These are phyloP conservation scores for Coemansia pectinata DNA, from an alignment of 192 early-diverging fungal species.

Conservation along the genomic window DNA sequence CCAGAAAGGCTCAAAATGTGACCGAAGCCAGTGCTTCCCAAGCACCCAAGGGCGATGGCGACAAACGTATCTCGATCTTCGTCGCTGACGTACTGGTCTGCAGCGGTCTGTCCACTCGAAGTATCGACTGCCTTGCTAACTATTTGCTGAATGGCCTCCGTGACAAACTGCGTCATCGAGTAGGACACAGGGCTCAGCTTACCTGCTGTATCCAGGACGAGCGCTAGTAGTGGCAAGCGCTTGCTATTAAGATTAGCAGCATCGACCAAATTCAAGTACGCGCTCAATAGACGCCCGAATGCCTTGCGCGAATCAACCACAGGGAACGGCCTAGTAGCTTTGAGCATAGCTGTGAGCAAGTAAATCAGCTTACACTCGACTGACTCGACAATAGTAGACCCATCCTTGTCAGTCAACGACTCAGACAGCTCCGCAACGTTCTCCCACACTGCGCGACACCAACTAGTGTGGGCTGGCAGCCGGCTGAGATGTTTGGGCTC, in stretches of 20 bases:
- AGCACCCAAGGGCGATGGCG: slow-evolving; percentile 10
- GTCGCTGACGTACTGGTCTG: background rate
- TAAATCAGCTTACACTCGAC: slow-evolving; percentile 22
- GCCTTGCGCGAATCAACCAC: slow-evolving; percentile 22
- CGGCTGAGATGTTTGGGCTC: slow-evolving; percentile 33
- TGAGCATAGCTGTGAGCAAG: slow-evolving; percentile 21
- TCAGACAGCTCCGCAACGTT: slow-evolving; percentile 21
- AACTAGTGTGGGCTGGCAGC: slow-evolving; percentile 38
- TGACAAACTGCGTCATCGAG: slow-evolving; percentile 29
- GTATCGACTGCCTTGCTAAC: background rate
- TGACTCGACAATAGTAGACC: background rate
- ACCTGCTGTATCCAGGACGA: slow-evolving; percentile 16
- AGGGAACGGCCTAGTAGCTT: slow-evolving; percentile 29
- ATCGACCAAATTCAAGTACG: background rate
- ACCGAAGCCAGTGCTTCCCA: slow-evolving; percentile 20
- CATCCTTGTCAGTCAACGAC: slow-evolving; percentile 4
- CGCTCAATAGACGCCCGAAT: slow-evolving; percentile 18
- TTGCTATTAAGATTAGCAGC: background rate
- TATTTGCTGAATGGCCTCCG: slow-evolving; percentile 15
- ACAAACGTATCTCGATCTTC: slow-evolving; percentile 11
- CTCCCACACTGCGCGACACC: slow-evolving; percentile 47
- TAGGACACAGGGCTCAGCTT: slow-evolving; percentile 23
- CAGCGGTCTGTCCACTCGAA: background rate
- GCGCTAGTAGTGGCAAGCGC: slow-evolving; percentile 22
- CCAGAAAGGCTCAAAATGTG: slow-evolving; percentile 20